A percentile compares a stretch with the other conserved stretches of the same genome.
Conservation (phyloP, 2,329 filamentous ascomycete species). For the Hypoxylon rubiginosum region DNA sequence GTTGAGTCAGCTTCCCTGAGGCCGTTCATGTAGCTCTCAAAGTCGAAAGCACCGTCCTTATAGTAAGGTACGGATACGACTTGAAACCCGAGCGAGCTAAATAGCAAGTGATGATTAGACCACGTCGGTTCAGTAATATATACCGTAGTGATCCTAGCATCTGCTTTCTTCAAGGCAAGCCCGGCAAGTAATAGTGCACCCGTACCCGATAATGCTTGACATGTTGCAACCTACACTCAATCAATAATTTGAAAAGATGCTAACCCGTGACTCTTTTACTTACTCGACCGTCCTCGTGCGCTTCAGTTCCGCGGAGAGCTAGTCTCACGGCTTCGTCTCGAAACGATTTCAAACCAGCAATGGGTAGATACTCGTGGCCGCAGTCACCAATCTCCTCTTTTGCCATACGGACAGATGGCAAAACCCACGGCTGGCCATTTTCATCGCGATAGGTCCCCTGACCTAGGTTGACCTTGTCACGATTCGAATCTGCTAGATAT, state of each 20-base stretch:
- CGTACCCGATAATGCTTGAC: constrained; percentile 58
- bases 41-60: constrained; percentile 52
- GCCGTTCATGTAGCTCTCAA: constrained; percentile 48
- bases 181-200: constrained; percentile 56
- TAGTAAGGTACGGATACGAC: constrained; percentile 55
- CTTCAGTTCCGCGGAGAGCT: constrained; percentile 48
- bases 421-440: constrained; percentile 55
- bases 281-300: constrained; percentile 49
- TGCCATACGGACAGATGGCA: constrained; percentile 54
- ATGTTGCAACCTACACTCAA: constrained; percentile 31
- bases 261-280: constrained; percentile 24
- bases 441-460: constrained; percentile 57
- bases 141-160: constrained; percentile 47
- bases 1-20: constrained; percentile 47
- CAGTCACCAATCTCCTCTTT: constrained; percentile 40
- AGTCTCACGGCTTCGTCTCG: constrained; percentile 52
- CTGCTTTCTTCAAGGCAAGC: constrained; percentile 49
- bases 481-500: constrained; percentile 50
- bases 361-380: constrained; percentile 57
- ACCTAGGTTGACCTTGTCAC: constrained; percentile 57
- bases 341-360: constrained; percentile 53
- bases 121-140: constrained; percentile 59
- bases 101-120: constrained; percentile 58
- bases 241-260: not conserved
- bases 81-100: constrained; percentile 51